Evolutionary conservation across 1,284 basidiomycete species (phyloP), one percentile per base, ranked within the genome.

Genomic region (Trichosporon inkin): DNA sequence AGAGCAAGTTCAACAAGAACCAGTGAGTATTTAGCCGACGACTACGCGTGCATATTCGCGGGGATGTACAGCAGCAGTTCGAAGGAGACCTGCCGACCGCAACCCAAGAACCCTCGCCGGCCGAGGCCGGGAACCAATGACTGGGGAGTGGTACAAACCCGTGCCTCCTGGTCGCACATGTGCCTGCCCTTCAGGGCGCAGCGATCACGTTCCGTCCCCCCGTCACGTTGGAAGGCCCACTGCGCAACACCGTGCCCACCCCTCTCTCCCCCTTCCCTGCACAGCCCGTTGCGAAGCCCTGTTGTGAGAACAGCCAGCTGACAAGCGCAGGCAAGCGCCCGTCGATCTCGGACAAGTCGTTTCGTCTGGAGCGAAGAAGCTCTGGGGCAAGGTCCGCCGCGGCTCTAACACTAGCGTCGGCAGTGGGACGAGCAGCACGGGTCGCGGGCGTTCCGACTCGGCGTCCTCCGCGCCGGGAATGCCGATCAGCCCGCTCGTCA

Each of bases 301-400:
- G 24, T 49, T 11, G 3, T 22, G 24, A 16, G 41, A 32, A 8
- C 13, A 49, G 24, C 44, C 16, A 28, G 24, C 44, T 49, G 44
- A 49, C 44, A 8, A 8, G 10, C 10, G 22, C 16, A 49, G 44
- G 13, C 44, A 49, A 24, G 44, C 44, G 1, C 58, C 69, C 0
- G 68, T 75, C 17, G 77, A 78, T 57, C 54, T 78, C 10, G 76
- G 76, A 10, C 65, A 68, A 20, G 65, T 75, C 17, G 67, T 72
- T 11, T 69, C 67, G 52, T 62, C 65, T 10, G 68, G 71, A n/a
- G 74, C 71, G 14, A 73, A 71, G 55, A 70, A 69, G 22, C 59
- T 78, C 17, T 76, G 74, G 70, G 62, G 68, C 40, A 75, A 74
- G 63, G 68, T 76, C 24, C 67, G 71, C 19, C 65, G 67, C 19